Evolutionary conservation across 257 asterid genomes (phyloP).

Genomic region (Forsythia viridissima): DNA sequence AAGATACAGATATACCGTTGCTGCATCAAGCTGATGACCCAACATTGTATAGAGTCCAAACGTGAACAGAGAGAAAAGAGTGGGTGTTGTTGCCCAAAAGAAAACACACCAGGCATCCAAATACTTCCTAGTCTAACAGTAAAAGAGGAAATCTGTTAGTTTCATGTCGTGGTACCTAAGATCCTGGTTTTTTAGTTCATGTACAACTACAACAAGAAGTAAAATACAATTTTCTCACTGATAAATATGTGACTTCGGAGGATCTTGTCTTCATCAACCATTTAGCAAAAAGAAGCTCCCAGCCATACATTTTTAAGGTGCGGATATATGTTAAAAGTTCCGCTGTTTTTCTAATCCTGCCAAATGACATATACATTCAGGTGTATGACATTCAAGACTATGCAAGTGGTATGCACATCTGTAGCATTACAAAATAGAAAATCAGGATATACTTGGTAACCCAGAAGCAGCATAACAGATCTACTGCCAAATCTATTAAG

Average conservation of each 20-base stretch:
- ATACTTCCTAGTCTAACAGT: slow-evolving; percentile 83
- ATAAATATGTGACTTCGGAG: slow-evolving; percentile 69
- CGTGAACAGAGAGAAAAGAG: slow-evolving; percentile 89
- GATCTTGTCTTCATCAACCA: slow-evolving; percentile 90
- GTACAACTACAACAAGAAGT: slow-evolving; percentile 6
- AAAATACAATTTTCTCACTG: slow-evolving; percentile 50
- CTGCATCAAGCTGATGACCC: slow-evolving; percentile 97
- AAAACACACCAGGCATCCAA: slow-evolving; percentile 99
- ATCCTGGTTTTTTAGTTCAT: slow-evolving; percentile 3
- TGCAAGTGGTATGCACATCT: background rate
- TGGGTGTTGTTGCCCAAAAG: slow-evolving; percentile 99
- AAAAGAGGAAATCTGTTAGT: slow-evolving; percentile 24
- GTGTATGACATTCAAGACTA: background rate
- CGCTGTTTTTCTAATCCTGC: slow-evolving; percentile 83
- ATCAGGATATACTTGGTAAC: background rate
- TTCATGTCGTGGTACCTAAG: slow-evolving; percentile 14
- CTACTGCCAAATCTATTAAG: background rate
- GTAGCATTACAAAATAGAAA: background rate
- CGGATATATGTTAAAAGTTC: slow-evolving; percentile 81
- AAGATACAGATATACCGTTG: slow-evolving; percentile 62
- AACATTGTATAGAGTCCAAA: slow-evolving; percentile 86
- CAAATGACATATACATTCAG: slow-evolving; percentile 21
- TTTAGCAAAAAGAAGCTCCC: slow-evolving; percentile 80
- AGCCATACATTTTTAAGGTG: slow-evolving; percentile 89
- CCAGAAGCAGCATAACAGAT: background rate